A percentile compares a stretch with the other conserved stretches of the same genome.
Evolutionary conservation across 2,329 filamentous ascomycete species (phyloP).

Genomic region (Botrytis tulipae): DNA sequence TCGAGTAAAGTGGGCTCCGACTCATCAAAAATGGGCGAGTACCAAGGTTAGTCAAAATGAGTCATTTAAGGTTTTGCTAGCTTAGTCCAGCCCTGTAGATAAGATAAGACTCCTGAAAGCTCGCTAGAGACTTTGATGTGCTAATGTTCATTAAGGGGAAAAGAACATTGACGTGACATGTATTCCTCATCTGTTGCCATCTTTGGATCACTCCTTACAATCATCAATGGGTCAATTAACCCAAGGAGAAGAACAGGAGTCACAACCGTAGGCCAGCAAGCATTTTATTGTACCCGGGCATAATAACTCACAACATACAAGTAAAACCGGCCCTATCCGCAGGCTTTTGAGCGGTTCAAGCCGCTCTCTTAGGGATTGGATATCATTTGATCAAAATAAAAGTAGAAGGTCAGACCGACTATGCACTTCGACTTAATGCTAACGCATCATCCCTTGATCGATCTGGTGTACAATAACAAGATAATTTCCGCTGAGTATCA

Average conservation of each 20-base stretch:
- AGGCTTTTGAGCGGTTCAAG: not conserved
- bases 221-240: not conserved
- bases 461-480: not conserved
- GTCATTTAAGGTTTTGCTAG: constrained; percentile 7
- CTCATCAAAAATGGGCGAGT: not conserved
- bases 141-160: not conserved
- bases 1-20: not conserved
- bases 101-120: not conserved
- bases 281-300: not conserved
- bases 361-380: too few relatives aligned
- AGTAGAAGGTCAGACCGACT: not conserved
- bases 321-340: not conserved
- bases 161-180: not conserved
- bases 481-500: not conserved
- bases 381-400: not conserved
- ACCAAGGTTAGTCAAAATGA: not conserved
- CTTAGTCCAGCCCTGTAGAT: not conserved
- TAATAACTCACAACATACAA: not conserved
- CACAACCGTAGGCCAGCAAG: too few relatives aligned
- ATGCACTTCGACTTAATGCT: not conserved
- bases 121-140: not conserved
- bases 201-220: not conserved
- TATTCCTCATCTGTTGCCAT: not conserved
- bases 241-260: not conserved
- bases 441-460: not conserved